phyloP scores from a whole-genome alignment of 331 rosid species.

The Rosa hybrid region DNA sequence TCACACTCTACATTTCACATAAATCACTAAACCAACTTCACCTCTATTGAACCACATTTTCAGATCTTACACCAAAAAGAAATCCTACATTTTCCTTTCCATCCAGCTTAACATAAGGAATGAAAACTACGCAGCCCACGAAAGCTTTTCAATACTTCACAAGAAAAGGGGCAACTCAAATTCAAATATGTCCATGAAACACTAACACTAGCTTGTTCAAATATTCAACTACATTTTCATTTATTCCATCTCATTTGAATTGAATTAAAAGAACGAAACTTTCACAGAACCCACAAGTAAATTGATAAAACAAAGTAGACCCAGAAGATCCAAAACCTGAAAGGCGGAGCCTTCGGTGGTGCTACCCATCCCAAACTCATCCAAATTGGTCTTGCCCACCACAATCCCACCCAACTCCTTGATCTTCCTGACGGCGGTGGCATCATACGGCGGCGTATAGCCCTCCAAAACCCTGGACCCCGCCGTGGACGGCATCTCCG shows the following conservation, averaged over 20 bases:
- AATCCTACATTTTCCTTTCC: not conserved
- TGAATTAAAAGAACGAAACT: not conserved
- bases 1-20: not conserved
- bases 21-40: not conserved
- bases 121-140: not conserved
- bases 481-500: constrained; percentile 85
- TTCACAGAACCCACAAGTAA: not conserved
- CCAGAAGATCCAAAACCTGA: constrained; percentile 54
- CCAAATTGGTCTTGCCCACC: constrained; percentile 92
- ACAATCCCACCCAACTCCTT: constrained; percentile 80
- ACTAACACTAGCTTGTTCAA: not conserved
- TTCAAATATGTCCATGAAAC: not conserved
- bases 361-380: constrained; percentile 98
- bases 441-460: constrained; percentile 83
- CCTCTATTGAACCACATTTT: not conserved
- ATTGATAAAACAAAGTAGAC: not conserved
- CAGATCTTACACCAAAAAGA: not conserved
- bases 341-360: constrained; percentile 94
- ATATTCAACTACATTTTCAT: constrained; percentile 4
- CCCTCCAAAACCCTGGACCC: constrained; percentile 80
- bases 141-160: not conserved
- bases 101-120: not conserved
- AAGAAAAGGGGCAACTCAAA: not conserved
- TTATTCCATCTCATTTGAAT: not conserved
- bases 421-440: constrained; percentile 75